Evolutionary conservation across 768 basidiomycete genomes (phyloP), one percentile per base, ranked within the genome.

Genomic region (Paxillus rubicundulus): DNA sequence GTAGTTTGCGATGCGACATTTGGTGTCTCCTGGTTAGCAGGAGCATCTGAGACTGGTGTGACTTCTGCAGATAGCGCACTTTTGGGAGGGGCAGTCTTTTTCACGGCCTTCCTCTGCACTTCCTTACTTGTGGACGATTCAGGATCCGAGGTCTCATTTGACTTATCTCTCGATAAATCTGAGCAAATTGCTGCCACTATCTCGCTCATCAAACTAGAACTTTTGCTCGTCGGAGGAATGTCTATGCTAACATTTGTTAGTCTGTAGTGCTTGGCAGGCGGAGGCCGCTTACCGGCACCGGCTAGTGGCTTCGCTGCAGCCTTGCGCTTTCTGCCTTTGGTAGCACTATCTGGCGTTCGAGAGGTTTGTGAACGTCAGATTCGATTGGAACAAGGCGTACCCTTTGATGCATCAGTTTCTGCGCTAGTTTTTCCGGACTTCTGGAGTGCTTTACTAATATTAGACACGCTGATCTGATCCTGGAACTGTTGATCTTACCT

Each of bases 231-330:
- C 20, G 24, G 38, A 33, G 53, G 54, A 17, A 54, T 47, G 39
- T 45, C 66, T 66, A 63, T 50, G 28, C 68, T 66, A 48, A 56
- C 45, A 50, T 54, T 54, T 37, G 56, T 64, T 48, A 59, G 61
- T 50, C 30, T 54, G 54, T 43, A 53, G 56, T 30, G 44, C 20
- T 37, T 45, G 12, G 2, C 46, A 54, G 20, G 30, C n/a, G 16
- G 47, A 50, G n/a, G 46, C 21, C 45, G 21, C 61, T 61, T 44
- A 60, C 61, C 9, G 27, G 57, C 57, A 55, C 57, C 61, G 37
- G 7, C 51, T 28, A 36, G 40, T 33, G 50, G 52, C 12, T 30
- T 28, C 0, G 47, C 20, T 13, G 34, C 5, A 9, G 18, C 16
- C 21, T 34, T 52, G 45, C 6, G 16, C 18, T 44, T 41, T 40